Conservation (phyloP, 352 stramenopile species). For the Phytophthora pseudosyringae region DNA sequence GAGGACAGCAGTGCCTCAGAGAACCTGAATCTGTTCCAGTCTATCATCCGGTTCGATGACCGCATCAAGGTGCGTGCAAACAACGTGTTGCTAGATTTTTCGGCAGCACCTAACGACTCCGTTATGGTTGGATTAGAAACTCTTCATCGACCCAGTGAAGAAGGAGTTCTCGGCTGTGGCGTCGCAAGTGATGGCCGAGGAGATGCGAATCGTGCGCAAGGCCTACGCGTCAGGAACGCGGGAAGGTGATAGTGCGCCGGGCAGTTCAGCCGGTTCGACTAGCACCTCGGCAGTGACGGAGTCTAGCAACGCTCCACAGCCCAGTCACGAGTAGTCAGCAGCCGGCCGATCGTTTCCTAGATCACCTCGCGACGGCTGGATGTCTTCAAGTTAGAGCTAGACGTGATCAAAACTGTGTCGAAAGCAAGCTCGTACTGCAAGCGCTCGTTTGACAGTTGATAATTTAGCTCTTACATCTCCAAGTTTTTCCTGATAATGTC, state of each 20-base stretch:
- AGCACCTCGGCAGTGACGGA: slow-evolving; percentile 2
- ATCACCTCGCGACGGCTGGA: too few relatives aligned
- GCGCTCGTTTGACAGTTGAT: too few relatives aligned
- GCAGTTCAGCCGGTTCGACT: not conserved
- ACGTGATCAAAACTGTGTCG: too few relatives aligned
- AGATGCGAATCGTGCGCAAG: slow-evolving; percentile 66
- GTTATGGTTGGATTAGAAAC: slow-evolving; percentile 56
- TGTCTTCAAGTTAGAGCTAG: too few relatives aligned
- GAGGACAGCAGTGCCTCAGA: slow-evolving; percentile 78
- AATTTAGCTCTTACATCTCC: too few relatives aligned
- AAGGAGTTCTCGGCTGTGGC: slow-evolving; percentile 81
- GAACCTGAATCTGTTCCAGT: slow-evolving; percentile 79
- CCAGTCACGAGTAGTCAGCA: not conserved
- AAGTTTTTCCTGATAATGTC: too few relatives aligned
- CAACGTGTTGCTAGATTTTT: too few relatives aligned
- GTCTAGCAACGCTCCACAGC: not conserved
- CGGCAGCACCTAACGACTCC: not conserved
- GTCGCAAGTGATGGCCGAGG: slow-evolving; percentile 57
- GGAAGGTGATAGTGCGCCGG: slow-evolving; percentile 3
- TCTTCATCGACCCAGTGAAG: slow-evolving; percentile 82
- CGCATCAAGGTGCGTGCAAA: slow-evolving; percentile 67
- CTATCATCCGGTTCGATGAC: slow-evolving; percentile 81
- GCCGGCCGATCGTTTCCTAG: too few relatives aligned
- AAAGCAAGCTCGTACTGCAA: too few relatives aligned
- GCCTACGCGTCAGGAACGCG: slow-evolving; percentile 40